phyloP scores from a whole-genome alignment of 805 yeast species.

The Grigorovia humatica region DNA sequence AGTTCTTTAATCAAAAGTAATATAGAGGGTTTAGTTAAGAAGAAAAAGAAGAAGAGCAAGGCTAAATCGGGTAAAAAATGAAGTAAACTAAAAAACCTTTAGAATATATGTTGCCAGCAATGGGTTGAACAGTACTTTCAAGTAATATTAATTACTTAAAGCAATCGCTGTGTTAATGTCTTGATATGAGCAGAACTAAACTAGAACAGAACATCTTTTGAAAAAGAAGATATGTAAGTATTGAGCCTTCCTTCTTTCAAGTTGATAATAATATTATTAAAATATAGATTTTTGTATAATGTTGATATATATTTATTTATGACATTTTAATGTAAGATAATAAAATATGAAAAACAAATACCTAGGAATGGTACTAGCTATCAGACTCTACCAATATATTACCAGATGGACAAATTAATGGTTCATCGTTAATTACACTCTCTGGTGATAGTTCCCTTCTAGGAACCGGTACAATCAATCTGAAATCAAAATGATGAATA shows the following conservation, averaged over 20 bases:
- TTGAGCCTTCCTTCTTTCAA: not conserved
- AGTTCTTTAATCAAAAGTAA: constrained; percentile 59
- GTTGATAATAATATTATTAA: not conserved
- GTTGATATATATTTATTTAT: not conserved
- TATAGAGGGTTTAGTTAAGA: constrained; percentile 67
- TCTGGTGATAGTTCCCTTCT: constrained; percentile 35
- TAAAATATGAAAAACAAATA: not conserved
- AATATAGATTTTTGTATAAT: not conserved
- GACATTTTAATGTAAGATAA: not conserved
- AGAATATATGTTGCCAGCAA: not conserved
- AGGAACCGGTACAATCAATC: constrained; percentile 47
- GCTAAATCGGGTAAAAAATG: constrained; percentile 3
- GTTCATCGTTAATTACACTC: constrained; percentile 32
- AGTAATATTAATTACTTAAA: too few relatives aligned
- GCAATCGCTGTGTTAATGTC: too few relatives aligned
- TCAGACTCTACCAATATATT: constrained; percentile 42
- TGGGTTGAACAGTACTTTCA: too few relatives aligned
- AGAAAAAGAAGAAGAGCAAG: constrained; percentile 58
- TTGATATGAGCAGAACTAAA: too few relatives aligned
- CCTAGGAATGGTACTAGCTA: not conserved
- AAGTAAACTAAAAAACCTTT: not conserved
- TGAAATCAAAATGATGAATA: constrained; percentile 39
- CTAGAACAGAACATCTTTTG: not conserved
- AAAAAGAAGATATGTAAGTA: constrained; percentile 10
- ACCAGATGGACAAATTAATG: constrained; percentile 52